Conservation (phyloP, 2,329 filamentous ascomycete species). For the Xylaria sp. region DNA sequence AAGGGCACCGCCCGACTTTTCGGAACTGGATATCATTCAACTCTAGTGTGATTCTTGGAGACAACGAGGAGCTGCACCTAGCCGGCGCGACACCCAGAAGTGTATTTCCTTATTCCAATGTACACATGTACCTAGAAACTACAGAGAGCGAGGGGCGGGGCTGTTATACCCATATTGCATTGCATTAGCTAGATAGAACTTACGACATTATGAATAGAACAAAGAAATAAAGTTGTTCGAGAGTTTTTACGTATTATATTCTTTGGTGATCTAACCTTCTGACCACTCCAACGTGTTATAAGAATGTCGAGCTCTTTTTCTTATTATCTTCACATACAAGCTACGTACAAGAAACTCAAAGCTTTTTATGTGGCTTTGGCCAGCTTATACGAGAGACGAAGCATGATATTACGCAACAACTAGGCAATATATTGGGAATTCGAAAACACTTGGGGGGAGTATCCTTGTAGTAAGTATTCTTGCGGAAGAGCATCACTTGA, state of each 20-base stretch:
- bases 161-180: conserved; percentile 37
- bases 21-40: conserved; percentile 86
- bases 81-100: conserved; percentile 1
- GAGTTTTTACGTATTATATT: not conserved
- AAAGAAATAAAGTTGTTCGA: conserved; percentile 12
- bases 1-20: conserved; percentile 88
- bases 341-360: not conserved
- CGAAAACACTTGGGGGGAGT: not conserved
- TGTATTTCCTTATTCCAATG: conserved; percentile 11
- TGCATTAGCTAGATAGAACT: conserved; percentile 36
- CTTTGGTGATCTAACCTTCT: no score
- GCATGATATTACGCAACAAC: not conserved
- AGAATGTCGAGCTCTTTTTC: no score
- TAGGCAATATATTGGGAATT: not conserved
- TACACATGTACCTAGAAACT: conserved; percentile 12
- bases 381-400: not conserved
- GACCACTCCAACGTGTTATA: no score
- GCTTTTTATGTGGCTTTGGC: not conserved
- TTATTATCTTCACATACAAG: not conserved
- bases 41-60: conserved; percentile 59
- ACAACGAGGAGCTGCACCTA: conserved; percentile 39
- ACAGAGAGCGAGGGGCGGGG: not conserved
- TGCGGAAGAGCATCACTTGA: not conserved
- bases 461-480: not conserved
- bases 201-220: conserved; percentile 20